phyloP scores from a whole-genome alignment of 257 asterid species.

The Scutellaria galericulata region DNA sequence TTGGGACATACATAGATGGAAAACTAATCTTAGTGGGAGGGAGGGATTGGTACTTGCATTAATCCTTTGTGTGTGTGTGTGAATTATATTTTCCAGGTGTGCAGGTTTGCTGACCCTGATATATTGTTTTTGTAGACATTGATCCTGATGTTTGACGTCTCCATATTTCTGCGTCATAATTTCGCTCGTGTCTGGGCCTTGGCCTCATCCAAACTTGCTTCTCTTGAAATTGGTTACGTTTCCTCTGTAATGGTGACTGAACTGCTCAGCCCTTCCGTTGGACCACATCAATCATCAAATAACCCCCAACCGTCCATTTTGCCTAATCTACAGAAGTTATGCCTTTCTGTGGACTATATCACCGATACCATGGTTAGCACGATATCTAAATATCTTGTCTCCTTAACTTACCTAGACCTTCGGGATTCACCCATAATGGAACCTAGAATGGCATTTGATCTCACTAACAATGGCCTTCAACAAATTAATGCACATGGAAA shows the following conservation, averaged over 20 bases:
- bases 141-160: constrained; percentile 90
- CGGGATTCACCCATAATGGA: constrained; percentile 92
- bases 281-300: constrained; percentile 51
- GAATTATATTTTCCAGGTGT: not conserved
- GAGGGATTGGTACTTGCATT: not conserved
- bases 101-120: constrained; percentile 36
- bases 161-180: constrained; percentile 71
- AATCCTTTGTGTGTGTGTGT: not conserved
- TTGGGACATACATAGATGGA: too few species aligned
- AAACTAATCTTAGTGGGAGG: too few species aligned
- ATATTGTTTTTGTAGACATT: constrained; percentile 63
- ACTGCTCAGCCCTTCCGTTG: constrained; percentile 72
- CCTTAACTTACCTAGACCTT: constrained; percentile 82
- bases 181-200: constrained; percentile 82
- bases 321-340: constrained; percentile 72
- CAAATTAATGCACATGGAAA: constrained; percentile 82
- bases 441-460: constrained; percentile 85
- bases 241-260: constrained; percentile 85
- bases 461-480: constrained; percentile 90
- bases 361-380: constrained; percentile 85
- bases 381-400: constrained; percentile 59
- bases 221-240: constrained; percentile 90
- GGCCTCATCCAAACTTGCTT: constrained; percentile 65
- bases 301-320: constrained; percentile 52
- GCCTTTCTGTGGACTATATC: constrained; percentile 89